Percentiles rank a stretch among this genome's conserved stretches.
Evolutionary conservation across 345 rosid genomes (phyloP).

Genomic region (Populus davidiana): DNA sequence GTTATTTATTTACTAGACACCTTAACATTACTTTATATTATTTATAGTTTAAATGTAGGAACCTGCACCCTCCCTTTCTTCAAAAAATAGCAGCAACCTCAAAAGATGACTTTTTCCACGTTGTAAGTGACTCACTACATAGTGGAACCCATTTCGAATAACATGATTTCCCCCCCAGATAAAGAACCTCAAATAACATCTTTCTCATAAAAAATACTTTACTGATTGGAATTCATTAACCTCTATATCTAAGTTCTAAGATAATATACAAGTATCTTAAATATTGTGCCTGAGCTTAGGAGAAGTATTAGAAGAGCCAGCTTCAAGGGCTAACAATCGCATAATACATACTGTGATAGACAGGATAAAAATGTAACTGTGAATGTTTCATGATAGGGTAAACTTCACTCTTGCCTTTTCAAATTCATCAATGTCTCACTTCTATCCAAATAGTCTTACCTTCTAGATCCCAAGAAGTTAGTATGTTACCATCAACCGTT

Average conservation of each 20-base stretch:
- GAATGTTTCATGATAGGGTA: not conserved
- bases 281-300: not conserved
- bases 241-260: not conserved
- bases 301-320: not conserved
- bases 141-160: not conserved
- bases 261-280: not conserved
- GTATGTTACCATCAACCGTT: not conserved
- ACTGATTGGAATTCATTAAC: not conserved
- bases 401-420: not conserved
- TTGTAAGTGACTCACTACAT: not conserved
- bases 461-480: not conserved
- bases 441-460: not conserved
- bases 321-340: not conserved
- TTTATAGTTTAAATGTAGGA: not conserved
- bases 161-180: not conserved
- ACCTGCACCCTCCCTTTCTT: not conserved
- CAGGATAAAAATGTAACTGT: not conserved
- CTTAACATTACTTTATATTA: not conserved
- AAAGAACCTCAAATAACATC: not conserved
- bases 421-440: not conserved
- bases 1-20: not conserved
- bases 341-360: not conserved
- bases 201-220: not conserved
- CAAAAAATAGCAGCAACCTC: not conserved
- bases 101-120: constrained; percentile 6